These are phyloP conservation scores for Mollisia scopiformis DNA, from an alignment of 2,329 filamentous ascomycete genomes.

Conservation along the genomic window DNA sequence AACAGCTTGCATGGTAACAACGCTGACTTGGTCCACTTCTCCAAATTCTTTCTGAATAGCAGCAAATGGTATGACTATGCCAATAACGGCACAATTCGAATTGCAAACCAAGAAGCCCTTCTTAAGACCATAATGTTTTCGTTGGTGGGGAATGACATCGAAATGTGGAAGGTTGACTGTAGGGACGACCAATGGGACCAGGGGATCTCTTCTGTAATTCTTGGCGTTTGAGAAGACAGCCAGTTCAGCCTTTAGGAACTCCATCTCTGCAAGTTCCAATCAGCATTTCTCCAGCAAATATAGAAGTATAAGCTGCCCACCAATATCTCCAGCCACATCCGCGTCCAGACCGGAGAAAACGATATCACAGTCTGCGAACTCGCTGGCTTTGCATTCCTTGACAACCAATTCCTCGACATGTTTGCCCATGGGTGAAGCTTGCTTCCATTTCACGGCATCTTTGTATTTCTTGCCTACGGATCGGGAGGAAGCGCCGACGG, in stretches of 20 bases:
- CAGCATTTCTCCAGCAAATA: neutral
- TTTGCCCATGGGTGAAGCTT: slow-evolving; percentile 78
- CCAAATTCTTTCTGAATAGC: slow-evolving; percentile 88
- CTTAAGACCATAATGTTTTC: slow-evolving; percentile 69
- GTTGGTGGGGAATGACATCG: slow-evolving; percentile 86
- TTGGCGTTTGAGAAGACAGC: slow-evolving; percentile 97
- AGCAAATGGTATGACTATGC: slow-evolving; percentile 91
- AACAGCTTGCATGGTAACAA: slow-evolving; percentile 94
- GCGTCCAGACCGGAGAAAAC: slow-evolving; percentile 93
- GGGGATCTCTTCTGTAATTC: slow-evolving; percentile 89
- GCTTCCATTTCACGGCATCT: slow-evolving; percentile 95
- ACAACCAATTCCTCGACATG: slow-evolving; percentile 79
- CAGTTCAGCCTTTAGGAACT: slow-evolving; percentile 85
- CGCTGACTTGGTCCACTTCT: slow-evolving; percentile 71
- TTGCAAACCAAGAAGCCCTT: slow-evolving; percentile 97
- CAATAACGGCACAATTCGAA: slow-evolving; percentile 97
- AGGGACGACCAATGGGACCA: slow-evolving; percentile 91
- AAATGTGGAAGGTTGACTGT: slow-evolving; percentile 92
- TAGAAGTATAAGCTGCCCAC: slow-evolving; percentile 50
- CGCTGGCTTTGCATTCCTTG: slow-evolving; percentile 78
- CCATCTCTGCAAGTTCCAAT: slow-evolving; percentile 67
- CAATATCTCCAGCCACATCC: slow-evolving; percentile 89
- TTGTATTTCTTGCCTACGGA: slow-evolving; percentile 94
- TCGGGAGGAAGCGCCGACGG: slow-evolving; percentile 85
- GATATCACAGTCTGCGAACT: slow-evolving; percentile 89